Evolutionary conservation across 2,329 filamentous ascomycete genomes (phyloP).

Genomic region (Pseudogymnoascus sp.): DNA sequence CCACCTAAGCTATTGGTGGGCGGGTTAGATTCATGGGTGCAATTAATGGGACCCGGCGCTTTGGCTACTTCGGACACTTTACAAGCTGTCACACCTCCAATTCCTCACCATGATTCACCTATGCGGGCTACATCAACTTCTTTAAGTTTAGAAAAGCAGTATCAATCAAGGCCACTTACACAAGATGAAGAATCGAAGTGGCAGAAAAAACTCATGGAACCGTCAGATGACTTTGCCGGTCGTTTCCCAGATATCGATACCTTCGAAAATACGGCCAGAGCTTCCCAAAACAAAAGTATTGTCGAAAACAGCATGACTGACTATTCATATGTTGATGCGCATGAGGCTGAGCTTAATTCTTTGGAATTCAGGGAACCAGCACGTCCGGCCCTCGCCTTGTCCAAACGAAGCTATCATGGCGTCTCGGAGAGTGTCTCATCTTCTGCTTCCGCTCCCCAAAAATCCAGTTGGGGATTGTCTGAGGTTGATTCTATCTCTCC

Average conservation of each 20-base stretch:
- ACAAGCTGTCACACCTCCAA: not conserved
- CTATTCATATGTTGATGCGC: conserved; percentile 11
- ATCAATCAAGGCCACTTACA: conserved; percentile 60
- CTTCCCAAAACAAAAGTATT: conserved; percentile 45
- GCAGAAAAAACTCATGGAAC: conserved; percentile 66
- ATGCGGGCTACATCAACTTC: conserved; percentile 7
- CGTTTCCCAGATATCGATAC: conserved; percentile 58
- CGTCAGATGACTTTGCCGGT: conserved; percentile 76
- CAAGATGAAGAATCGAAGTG: conserved; percentile 75
- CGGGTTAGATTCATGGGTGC: conserved; percentile 78
- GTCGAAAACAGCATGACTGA: conserved; percentile 42
- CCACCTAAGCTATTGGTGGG: conserved; percentile 73
- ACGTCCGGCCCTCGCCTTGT: conserved; percentile 45
- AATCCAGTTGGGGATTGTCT: conserved; percentile 33
- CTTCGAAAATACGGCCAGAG: conserved; percentile 37
- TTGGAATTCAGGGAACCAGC: conserved; percentile 29
- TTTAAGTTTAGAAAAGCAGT: conserved; percentile 28
- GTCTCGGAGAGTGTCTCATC: conserved; percentile 51
- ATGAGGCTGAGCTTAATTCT: conserved; percentile 26
- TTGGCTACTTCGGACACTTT: conserved; percentile 47
- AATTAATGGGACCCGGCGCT: conserved; percentile 58
- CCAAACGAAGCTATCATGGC: conserved; percentile 69
- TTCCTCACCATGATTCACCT: conserved; percentile 2
- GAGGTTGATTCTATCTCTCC: conserved; percentile 34
- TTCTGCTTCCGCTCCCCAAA: conserved; percentile 37